A percentile compares a stretch with the other conserved stretches of the same genome.
These are phyloP conservation scores for Pseudogymnoascus sp. DNA, from an alignment of 2,329 filamentous ascomycete genomes.

Conservation along the genomic window DNA sequence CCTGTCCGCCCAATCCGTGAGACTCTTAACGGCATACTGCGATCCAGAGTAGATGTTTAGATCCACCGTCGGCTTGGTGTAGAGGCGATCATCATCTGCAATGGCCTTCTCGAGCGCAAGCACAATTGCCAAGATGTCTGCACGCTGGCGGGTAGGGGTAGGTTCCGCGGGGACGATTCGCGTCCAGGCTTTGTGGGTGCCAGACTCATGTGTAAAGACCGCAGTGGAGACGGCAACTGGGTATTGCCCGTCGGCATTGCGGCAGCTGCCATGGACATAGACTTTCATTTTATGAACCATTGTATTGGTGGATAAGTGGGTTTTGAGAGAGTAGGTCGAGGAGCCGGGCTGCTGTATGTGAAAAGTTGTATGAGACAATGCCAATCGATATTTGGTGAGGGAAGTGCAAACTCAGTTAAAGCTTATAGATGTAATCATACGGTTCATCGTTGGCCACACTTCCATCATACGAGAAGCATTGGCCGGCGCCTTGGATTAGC, in stretches of 20 bases:
- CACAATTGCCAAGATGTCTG: neutral
- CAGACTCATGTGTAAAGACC: neutral
- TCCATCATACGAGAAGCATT: neutral
- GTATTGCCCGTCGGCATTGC: neutral
- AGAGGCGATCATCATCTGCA: neutral
- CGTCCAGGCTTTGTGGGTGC: neutral
- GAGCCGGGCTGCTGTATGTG: neutral
- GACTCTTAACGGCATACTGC: neutral
- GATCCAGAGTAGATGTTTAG: neutral
- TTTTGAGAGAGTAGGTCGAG: neutral
- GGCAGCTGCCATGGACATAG: neutral
- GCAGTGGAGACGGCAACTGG: neutral
- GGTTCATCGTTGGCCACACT: neutral
- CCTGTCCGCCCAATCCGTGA: neutral
- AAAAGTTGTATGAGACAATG: neutral
- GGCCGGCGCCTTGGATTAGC: neutral
- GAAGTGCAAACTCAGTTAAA: neutral
- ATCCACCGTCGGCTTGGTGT: neutral
- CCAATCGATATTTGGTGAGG: neutral
- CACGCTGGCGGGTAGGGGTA: neutral
- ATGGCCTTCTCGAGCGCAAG: neutral
- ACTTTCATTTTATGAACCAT: slow-evolving; percentile 6
- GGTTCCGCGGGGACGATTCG: neutral
- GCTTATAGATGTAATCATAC: neutral
- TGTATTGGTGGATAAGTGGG: neutral